Evolutionary conservation across 2,329 filamentous ascomycete species (phyloP).

Genomic region (Sarocladium strictum): DNA sequence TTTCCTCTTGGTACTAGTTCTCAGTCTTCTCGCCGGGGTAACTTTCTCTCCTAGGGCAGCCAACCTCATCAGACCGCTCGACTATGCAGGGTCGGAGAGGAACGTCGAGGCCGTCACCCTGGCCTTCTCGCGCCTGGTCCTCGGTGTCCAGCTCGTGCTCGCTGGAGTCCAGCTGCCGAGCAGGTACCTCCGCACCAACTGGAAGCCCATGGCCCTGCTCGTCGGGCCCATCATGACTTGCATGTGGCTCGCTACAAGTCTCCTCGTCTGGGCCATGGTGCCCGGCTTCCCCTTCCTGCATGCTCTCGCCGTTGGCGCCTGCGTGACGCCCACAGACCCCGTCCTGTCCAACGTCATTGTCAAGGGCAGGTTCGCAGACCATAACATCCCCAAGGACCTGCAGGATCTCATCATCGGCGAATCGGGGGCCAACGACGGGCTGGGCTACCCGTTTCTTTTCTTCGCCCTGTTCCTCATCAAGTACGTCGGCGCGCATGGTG

Average conservation of each 20-base stretch:
- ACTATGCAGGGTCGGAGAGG: conserved; percentile 57
- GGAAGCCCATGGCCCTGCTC: conserved; percentile 67
- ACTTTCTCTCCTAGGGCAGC: conserved; percentile 72
- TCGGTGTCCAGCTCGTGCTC: conserved; percentile 84
- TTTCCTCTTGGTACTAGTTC: conserved; percentile 54
- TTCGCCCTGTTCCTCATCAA: conserved; percentile 39
- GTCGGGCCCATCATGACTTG: conserved; percentile 77
- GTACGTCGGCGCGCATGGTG: conserved; percentile 28
- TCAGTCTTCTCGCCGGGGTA: conserved; percentile 74
- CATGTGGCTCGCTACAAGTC: conserved; percentile 82
- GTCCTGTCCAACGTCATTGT: conserved; percentile 85
- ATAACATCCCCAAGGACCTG: conserved; percentile 75
- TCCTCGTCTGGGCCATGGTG: conserved; percentile 72
- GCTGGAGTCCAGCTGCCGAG: conserved; percentile 84
- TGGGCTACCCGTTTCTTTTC: conserved; percentile 46
- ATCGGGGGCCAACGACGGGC: conserved; percentile 57
- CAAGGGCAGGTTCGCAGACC: conserved; percentile 88
- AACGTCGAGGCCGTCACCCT: conserved; percentile 69
- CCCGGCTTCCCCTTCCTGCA: conserved; percentile 69
- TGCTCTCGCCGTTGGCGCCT: conserved; percentile 73
- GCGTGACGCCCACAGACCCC: conserved; percentile 88
- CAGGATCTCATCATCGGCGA: conserved; percentile 79
- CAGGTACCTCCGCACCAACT: conserved; percentile 73
- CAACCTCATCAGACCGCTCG: conserved; percentile 67
- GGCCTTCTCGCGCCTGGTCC: conserved; percentile 78